Percentiles rank a stretch among this genome's conserved stretches.
Conservation (phyloP, 2,329 filamentous ascomycete genomes). For the Alternaria conjuncta region DNA sequence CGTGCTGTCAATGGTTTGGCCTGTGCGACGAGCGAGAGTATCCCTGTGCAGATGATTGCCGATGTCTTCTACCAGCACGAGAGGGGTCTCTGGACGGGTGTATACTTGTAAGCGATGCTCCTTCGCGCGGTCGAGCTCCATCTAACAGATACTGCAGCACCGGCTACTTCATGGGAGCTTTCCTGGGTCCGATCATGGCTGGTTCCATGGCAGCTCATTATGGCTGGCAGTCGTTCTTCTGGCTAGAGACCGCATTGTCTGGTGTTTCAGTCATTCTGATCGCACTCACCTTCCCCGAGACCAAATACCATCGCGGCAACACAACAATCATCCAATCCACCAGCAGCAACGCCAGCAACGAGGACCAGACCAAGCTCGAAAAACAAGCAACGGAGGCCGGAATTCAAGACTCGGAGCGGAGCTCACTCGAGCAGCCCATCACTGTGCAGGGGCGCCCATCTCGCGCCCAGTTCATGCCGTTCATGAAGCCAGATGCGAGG, state of each 20-base stretch:
- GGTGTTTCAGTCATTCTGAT: constrained; percentile 50
- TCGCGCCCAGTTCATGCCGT: constrained; percentile 47
- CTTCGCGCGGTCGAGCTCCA: too few species aligned
- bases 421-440: constrained; percentile 17
- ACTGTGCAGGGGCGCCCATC: constrained; percentile 48
- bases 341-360: not conserved
- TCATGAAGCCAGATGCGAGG: constrained; percentile 46
- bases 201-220: constrained; percentile 51
- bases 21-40: constrained; percentile 53
- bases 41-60: constrained; percentile 53
- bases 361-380: constrained; percentile 27
- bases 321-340: not conserved
- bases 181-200: constrained; percentile 54
- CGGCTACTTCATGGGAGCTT: constrained; percentile 52
- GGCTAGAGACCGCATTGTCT: constrained; percentile 51
- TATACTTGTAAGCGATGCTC: constrained; percentile 43
- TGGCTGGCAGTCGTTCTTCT: constrained; percentile 57
- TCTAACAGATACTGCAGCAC: constrained; percentile 33
- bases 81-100: constrained; percentile 49
- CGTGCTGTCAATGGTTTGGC: constrained; percentile 53
- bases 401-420: constrained; percentile 32
- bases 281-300: constrained; percentile 52
- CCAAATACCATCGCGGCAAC: constrained; percentile 47
- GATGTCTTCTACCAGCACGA: constrained; percentile 56
- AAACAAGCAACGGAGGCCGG: constrained; percentile 31